phyloP scores from a whole-genome alignment of 2,329 filamentous ascomycete genomes.

The Aspergillus glaucus region DNA sequence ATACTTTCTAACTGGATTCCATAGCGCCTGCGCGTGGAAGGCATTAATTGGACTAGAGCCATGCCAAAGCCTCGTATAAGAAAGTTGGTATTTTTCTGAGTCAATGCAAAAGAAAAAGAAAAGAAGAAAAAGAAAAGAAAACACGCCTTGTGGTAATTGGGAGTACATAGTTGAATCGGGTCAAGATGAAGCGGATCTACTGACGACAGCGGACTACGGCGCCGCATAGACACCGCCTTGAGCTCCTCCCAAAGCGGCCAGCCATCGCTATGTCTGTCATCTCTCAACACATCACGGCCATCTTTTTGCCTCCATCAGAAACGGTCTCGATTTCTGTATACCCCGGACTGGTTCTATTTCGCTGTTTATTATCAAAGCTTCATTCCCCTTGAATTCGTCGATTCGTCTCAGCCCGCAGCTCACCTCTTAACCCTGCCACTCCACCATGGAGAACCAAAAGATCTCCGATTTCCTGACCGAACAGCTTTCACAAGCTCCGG shows the following conservation, averaged over 20 bases:
- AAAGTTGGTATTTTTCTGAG: not conserved
- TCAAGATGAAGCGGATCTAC: too few relatives aligned
- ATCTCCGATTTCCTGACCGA: constrained; percentile 89
- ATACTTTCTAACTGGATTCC: constrained; percentile 16
- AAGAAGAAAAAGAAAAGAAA: not conserved
- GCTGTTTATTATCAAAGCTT: not conserved
- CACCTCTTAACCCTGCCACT: constrained; percentile 5
- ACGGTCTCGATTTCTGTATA: not conserved
- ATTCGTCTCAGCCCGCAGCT: constrained; percentile 1
- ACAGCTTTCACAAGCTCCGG: constrained; percentile 79
- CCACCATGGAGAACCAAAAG: constrained; percentile 72
- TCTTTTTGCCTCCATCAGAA: not conserved
- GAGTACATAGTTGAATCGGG: not conserved
- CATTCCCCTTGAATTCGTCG: not conserved
- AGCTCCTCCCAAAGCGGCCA: constrained; percentile 17
- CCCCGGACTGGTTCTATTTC: not conserved
- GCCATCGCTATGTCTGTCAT: constrained; percentile 2
- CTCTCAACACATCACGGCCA: not conserved
- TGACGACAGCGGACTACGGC: constrained; percentile 11
- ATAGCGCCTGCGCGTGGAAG: not conserved
- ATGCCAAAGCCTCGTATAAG: not conserved
- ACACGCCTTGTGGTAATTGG: not conserved
- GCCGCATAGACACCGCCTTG: constrained; percentile 20
- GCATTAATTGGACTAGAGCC: not conserved
- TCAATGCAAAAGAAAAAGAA: not conserved